Base-by-base conservation (phyloP, 1,284 basidiomycete species). In the Vanrija humicola region DNA sequence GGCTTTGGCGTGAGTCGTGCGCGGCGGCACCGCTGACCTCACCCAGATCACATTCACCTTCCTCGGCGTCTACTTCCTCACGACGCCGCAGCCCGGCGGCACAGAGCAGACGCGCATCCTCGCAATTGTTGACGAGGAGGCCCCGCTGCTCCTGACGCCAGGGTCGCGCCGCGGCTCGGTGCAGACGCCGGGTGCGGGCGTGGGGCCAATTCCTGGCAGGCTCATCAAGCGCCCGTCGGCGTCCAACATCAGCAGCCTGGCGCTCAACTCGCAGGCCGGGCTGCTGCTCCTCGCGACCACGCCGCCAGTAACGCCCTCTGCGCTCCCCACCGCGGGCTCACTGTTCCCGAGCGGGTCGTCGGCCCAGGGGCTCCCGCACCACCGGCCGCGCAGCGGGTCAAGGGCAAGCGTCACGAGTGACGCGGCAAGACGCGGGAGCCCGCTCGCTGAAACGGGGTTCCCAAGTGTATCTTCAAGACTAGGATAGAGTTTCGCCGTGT, bases 11-110 rank as follows among this genome's bases (percentile, higher is more conserved):
- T 76, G 55, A 63, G 73, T 62, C 5, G 43, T 19, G 15, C 8
- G 6, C 15, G n/a, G 16, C 1, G 21, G 5, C 15, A 3, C 16
- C 45, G 28, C 42, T 48, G n/a, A 45, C 47, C 28, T 2, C 21
- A 23, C 21, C 16, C 83, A 43, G 93, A 71, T 73, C 50, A 66
- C 66, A 0, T 73, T 70, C 3, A 74, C 71, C 15, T 76, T 74
- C 54, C 52, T 72, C 6, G 73, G 93, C 0, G 92, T 96, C 3
- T 92, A 92, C 73, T 69, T 79, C 42, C 67, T 79, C 38, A 79
- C 78, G 38, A 58, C 56, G 14, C 59, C 58, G 0, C 34, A 21
- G 21, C 28, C 28, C 9, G 12, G 46, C 6, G 12, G 5, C 1
- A 34, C 9, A 9, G 34, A 34, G 34, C 50, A 45, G 34, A 51